Evolutionary conservation across 192 early-diverging fungal species (phyloP), one percentile per base, ranked within the genome.

Genomic region (Coemansia sp.): DNA sequence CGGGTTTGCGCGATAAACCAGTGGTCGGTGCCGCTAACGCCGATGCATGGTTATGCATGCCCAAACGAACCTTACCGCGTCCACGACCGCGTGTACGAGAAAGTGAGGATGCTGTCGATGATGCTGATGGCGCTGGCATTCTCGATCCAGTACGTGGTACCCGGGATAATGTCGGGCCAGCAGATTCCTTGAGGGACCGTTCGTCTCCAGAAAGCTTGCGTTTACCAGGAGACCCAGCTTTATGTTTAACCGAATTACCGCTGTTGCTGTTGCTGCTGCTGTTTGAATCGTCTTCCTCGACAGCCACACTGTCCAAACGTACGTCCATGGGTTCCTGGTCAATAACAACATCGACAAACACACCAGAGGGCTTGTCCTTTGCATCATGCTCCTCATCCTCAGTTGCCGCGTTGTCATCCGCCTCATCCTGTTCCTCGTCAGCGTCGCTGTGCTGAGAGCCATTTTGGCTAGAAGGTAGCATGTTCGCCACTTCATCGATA

Each of bases 151-250:
- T n/a, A n/a, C n/a, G n/a, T n/a, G n/a, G n/a, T n/a, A n/a, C n/a
- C n/a, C n/a, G n/a, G n/a, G n/a, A n/a, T n/a, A n/a, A n/a, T n/a
- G n/a, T n/a, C n/a, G n/a, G n/a, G n/a, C n/a, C n/a, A 33, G 26
- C 27, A 26, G 30, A 3, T 2, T 29, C 24, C 26, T 28, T 45
- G 19, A 45, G 50, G 3, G 52, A 36, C 32, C 11, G 36, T 33
- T 60, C 62, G 34, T 64, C 55, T 27, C 58, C 58, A 15, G 70
- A 73, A n/a, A 62, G 59, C 50, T 73, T 73, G 63, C 70, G 70
- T 51, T 73, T 66, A 10, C 54, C 46, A 23, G 53, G 44, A 2
- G 35, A 32, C 4, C 50, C 50, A 1, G 50, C 38, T 27, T 26
- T 15, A 20, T 41, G 22, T 23, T 32, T 40, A 14, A 41, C 9